These are phyloP conservation scores for Oryza punctata DNA, from an alignment of 176 grass and related monocot species.

Conservation along the genomic window DNA sequence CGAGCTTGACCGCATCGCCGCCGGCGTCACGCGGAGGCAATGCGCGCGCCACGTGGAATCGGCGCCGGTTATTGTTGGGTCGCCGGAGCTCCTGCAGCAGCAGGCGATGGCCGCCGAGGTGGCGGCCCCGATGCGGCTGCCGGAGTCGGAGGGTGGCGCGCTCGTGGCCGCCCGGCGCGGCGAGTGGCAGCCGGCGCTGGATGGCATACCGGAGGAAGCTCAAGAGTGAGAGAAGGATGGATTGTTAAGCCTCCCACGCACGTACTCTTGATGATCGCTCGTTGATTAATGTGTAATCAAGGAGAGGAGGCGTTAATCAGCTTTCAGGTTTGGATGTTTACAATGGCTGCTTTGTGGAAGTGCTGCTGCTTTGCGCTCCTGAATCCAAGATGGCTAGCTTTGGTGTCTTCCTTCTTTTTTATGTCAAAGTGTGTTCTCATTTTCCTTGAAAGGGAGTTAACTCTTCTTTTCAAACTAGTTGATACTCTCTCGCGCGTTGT, in stretches of 20 bases:
- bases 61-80: too few relatives aligned
- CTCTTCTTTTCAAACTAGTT: too few relatives aligned
- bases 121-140: not conserved
- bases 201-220: conserved; percentile 34
- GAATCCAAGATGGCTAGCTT: not conserved
- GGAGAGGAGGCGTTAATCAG: too few relatives aligned
- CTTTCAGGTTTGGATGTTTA: too few relatives aligned
- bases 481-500: too few relatives aligned
- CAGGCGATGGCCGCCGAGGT: not conserved
- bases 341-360: conserved; percentile 12
- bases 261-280: not conserved
- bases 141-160: conserved; percentile 2
- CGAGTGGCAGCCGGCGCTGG: conserved; percentile 16
- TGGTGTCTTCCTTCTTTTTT: not conserved
- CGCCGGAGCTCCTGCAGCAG: not conserved
- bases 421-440: not conserved
- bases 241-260: too few relatives aligned
- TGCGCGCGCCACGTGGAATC: not conserved
- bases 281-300: not conserved
- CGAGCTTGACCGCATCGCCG: conserved; percentile 50
- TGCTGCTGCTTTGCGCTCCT: conserved; percentile 53
- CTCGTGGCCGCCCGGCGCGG: not conserved
- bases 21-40: conserved; percentile 28
- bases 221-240: too few relatives aligned
- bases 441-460: too few relatives aligned